phyloP scores from a whole-genome alignment of 805 yeast genomes.

The Hanseniaspora singularis region DNA sequence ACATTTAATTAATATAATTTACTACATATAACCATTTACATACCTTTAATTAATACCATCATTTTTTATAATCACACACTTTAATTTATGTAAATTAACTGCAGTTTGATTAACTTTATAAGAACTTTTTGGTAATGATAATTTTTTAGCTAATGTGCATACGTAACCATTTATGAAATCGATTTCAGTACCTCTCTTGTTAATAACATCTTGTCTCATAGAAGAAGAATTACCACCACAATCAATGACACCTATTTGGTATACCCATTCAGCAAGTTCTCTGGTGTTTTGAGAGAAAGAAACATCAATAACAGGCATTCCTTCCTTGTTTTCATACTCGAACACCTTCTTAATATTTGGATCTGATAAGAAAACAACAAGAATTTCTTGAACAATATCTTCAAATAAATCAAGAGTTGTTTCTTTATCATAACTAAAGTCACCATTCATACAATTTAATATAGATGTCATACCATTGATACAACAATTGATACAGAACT shows the following conservation, averaged over 20 bases:
- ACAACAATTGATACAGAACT: conserved; percentile 68
- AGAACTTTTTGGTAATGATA: conserved; percentile 26
- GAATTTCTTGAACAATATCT: conserved; percentile 28
- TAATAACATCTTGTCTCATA: conserved; percentile 44
- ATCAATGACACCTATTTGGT: conserved; percentile 32
- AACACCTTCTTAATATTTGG: conserved; percentile 23
- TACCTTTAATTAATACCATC: neutral
- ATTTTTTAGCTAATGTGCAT: conserved; percentile 39
- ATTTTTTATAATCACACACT: conserved; percentile 8
- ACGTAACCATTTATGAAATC: conserved; percentile 77
- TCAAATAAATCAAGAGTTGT: conserved; percentile 22
- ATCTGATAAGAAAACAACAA: conserved; percentile 26
- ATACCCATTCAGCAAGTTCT: conserved; percentile 30
- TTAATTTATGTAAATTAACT: conserved; percentile 9
- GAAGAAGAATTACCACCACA: conserved; percentile 47
- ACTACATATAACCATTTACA: too few species aligned
- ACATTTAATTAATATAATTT: too few species aligned
- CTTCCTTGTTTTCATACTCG: conserved; percentile 20
- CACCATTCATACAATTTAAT: conserved; percentile 68
- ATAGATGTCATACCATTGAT: conserved; percentile 76
- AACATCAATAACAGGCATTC: conserved; percentile 22
- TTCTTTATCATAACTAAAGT: conserved; percentile 42
- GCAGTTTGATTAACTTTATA: conserved; percentile 25
- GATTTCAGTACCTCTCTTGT: conserved; percentile 55
- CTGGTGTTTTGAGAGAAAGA: conserved; percentile 22